Base-by-base conservation (phyloP, 2,329 filamentous ascomycete genomes). In the Dactylonectria macrodidyma region DNA sequence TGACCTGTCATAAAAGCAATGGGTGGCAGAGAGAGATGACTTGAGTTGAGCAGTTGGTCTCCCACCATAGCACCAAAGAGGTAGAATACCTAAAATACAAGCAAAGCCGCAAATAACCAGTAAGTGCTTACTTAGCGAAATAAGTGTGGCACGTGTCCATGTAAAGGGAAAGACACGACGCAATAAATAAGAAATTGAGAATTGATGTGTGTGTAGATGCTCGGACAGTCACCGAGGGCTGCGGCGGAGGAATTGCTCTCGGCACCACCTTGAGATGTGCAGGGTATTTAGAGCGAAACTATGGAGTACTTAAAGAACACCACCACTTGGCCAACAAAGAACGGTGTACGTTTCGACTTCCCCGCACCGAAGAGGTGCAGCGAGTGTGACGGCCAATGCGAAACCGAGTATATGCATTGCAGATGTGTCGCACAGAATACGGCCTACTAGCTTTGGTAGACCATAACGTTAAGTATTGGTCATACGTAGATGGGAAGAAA, bases 201-300 rank as follows among this genome's bases (percentile, higher is more conserved):
- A 60, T 14, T 30, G 14, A 41, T 51, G 24, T 52, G 54, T 54
- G 59, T 46, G 55, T 59, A 38, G 16, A 58, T 56, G 46, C 10
- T 54, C 64, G 59, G 64, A 54, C 59, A 58, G 16, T 58, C 22
- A 54, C 64, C 64, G 59, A 61, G 48, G 48, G 50, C 34, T 55
- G 50, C 48, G 33, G 30, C n/a, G 12, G 11, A 11, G 19, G 34
- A 59, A 48, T 44, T n/a, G 41, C 44, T 50, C 48, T 41, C 48
- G 54, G 19, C 47, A 56, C 38, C 9, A 44, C 24, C 38, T 50
- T n/a, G 26, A 51, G 62, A 48, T 30, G 61, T 22, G 38, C 19
- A 33, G 33, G 26, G 36, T 52, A 46, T 50, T 48, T 50, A 41
- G n/a, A 51, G 22, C 24, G 50, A 33, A 51, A 30, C 63, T 52